Base-by-base conservation (phyloP, 345 rosid species). In the Mangifera indica region DNA sequence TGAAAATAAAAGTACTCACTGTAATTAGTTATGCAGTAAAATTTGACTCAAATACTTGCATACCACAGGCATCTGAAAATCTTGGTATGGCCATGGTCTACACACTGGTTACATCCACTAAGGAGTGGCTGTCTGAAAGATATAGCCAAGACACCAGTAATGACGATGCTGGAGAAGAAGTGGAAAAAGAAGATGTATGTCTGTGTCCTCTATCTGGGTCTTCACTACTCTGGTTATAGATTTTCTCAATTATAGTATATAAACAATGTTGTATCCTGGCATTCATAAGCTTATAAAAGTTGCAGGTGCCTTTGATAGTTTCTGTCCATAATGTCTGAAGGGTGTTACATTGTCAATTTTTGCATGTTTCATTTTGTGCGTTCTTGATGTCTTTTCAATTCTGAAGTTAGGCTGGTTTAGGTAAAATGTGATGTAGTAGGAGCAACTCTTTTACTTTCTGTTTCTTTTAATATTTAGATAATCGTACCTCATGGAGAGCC, bases 31-130 rank as follows among this genome's bases (percentile, higher is more conserved):
- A 12, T 64, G 25, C 63, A 51, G 32, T 58, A 37, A 46, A 70
- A 59, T 71, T 73, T 64, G 58, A 69, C 71, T 49, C 24, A 58
- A 37, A 57, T 60, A 46, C 18, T 67, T 67, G 66, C 66, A 59
- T 75, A 74, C 52, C 51, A 24, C 85, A 95, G 98, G 98, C 96
- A 61, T 75, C 87, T 65, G 97, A 95, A 80, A 95, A 91, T 75
- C 96, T 95, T 76, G 98, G 99, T 63, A 95, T 92, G 99, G 91
- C 98, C 45, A 95, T 96, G 98, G 71, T 92, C 49, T 95, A 95
- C 85, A 91, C 99, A 59, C 77, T 93, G 77, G 89, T 91, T 66
- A 72, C 93, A 74, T 92, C 94, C 69, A 96, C 98, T 71, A 85
- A 92, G 78, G 99, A 93, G 63, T 95, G 99, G 97, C 74, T 95